phyloP scores from a whole-genome alignment of 805 yeast species.

The Brettanomyces naardenensis region DNA sequence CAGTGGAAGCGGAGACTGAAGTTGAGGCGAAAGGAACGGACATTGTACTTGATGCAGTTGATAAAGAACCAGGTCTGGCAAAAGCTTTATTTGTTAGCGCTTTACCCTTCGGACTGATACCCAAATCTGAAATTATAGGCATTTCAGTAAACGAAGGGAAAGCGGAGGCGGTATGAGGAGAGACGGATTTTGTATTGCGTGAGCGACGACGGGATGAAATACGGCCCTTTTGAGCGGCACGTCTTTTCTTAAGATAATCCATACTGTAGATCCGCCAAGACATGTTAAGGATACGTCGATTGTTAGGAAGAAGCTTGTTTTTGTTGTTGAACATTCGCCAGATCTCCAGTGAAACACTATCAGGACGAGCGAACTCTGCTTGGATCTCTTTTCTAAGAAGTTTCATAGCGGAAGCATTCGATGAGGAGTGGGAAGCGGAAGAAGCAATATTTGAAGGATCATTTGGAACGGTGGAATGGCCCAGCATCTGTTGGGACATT shows the following conservation, averaged over 20 bases:
- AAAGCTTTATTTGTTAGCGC: too few species aligned
- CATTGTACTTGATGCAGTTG: too few species aligned
- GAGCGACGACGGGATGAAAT: background rate
- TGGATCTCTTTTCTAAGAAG: slow-evolving; percentile 22
- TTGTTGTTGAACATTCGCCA: slow-evolving; percentile 30
- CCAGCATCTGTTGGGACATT: too few species aligned
- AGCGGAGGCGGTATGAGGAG: background rate
- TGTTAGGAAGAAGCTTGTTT: slow-evolving; percentile 26
- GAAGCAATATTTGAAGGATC: too few species aligned
- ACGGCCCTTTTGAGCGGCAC: slow-evolving; percentile 3
- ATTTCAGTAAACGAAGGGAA: background rate
- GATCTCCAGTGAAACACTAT: slow-evolving; percentile 25
- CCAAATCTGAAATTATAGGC: too few species aligned
- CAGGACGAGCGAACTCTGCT: slow-evolving; percentile 18
- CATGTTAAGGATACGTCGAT: slow-evolving; percentile 26
- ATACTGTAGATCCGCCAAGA: slow-evolving; percentile 30
- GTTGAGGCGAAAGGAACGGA: too few species aligned
- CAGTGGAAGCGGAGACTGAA: too few species aligned
- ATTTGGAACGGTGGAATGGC: too few species aligned
- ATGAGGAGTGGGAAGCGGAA: too few species aligned
- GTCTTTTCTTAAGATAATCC: slow-evolving; percentile 18
- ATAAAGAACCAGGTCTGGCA: too few species aligned
- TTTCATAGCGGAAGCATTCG: slow-evolving; percentile 10
- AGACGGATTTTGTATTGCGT: background rate
- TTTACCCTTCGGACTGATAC: too few species aligned